Evolutionary conservation across 1,284 basidiomycete species (phyloP).

Genomic region (Cryptococcus depauperatus): DNA sequence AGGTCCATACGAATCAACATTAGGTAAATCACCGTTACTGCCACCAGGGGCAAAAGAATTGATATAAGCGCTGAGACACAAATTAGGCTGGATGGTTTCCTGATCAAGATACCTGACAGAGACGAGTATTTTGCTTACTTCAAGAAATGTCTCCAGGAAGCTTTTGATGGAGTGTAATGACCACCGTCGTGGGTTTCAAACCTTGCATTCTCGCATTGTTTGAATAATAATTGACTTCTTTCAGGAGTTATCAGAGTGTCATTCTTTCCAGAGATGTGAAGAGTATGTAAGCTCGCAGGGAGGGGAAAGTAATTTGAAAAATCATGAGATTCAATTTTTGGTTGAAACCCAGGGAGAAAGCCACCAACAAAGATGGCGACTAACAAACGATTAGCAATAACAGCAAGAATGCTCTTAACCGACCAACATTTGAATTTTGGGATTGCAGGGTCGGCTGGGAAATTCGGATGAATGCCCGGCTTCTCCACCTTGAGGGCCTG

Average conservation of each 20-base stretch:
- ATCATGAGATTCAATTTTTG: slow-evolving; percentile 37
- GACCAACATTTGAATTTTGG: slow-evolving; percentile 53
- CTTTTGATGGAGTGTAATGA: slow-evolving; percentile 43
- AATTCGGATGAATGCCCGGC: slow-evolving; percentile 55
- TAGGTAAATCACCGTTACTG: slow-evolving; percentile 34
- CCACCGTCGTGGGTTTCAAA: slow-evolving; percentile 46
- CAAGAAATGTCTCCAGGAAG: slow-evolving; percentile 44
- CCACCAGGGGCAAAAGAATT: slow-evolving; percentile 38
- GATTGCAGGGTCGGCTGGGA: slow-evolving; percentile 57
- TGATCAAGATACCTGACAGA: neutral
- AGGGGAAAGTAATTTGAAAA: slow-evolving; percentile 49
- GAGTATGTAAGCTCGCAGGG: slow-evolving; percentile 54
- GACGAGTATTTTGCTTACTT: no score
- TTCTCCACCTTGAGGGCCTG: slow-evolving; percentile 48
- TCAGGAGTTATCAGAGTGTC: slow-evolving; percentile 73
- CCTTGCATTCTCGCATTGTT: slow-evolving; percentile 49
- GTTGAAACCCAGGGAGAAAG: slow-evolving; percentile 25
- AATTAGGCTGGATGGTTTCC: neutral
- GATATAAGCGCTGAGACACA: slow-evolving; percentile 40
- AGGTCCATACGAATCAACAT: slow-evolving; percentile 32
- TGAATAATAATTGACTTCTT: slow-evolving; percentile 56
- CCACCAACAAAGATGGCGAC: slow-evolving; percentile 53
- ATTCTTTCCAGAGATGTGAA: slow-evolving; percentile 71
- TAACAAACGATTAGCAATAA: slow-evolving; percentile 18
- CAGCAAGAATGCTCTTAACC: neutral